Conservation (phyloP, 2,329 filamentous ascomycete genomes). For the Amphichorda felina region DNA sequence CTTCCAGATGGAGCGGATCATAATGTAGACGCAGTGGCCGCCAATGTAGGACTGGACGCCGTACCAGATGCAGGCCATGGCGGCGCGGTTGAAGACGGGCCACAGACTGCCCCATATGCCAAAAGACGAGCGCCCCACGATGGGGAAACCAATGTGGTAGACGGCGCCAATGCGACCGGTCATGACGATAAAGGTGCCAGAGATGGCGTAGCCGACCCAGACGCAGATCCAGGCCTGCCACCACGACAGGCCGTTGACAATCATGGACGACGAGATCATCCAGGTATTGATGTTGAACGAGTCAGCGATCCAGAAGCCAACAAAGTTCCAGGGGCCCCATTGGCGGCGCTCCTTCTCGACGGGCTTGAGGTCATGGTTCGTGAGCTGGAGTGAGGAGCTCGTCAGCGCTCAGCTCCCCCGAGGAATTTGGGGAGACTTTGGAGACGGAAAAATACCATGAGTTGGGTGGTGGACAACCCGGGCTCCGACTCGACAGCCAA, state of each 20-base stretch:
- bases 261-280: constrained; percentile 86
- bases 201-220: constrained; percentile 73
- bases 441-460: constrained; percentile 48
- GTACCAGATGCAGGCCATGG: constrained; percentile 81
- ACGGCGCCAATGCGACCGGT: constrained; percentile 76
- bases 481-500: constrained; percentile 64
- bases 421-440: background rate
- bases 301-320: constrained; percentile 79
- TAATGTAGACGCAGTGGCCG: constrained; percentile 72
- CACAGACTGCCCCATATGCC: constrained; percentile 83
- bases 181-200: constrained; percentile 61
- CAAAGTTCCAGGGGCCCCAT: constrained; percentile 83
- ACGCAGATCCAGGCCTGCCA: constrained; percentile 89
- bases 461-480: constrained; percentile 64
- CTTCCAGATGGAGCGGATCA: constrained; percentile 79
- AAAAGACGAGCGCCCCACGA: constrained; percentile 66
- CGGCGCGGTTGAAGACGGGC: constrained; percentile 83
- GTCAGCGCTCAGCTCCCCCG: background rate
- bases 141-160: constrained; percentile 85
- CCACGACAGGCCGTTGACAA: constrained; percentile 69
- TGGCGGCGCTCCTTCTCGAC: constrained; percentile 70
- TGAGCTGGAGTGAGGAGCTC: constrained; percentile 37
- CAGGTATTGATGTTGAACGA: constrained; percentile 86
- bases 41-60: constrained; percentile 81
- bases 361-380: constrained; percentile 70